These are phyloP conservation scores for Penicilliopsis zonata DNA, from an alignment of 495 filamentous ascomycete species.

Conservation along the genomic window DNA sequence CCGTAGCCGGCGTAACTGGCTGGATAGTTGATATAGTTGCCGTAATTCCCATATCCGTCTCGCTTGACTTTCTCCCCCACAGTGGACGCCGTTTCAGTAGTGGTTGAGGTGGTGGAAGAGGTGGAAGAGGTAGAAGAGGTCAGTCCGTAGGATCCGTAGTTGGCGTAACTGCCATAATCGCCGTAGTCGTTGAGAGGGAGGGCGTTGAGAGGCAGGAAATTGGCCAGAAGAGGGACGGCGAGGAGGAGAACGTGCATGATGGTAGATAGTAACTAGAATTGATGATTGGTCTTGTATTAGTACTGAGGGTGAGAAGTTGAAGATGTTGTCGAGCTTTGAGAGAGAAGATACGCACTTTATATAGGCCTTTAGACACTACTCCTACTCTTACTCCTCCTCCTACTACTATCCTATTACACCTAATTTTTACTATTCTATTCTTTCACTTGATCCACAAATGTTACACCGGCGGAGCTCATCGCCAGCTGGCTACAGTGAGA, in stretches of 20 bases:
- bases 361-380: too few species aligned
- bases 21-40: background rate
- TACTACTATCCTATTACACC: too few species aligned
- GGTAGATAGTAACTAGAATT: background rate
- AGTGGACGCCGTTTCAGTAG: background rate
- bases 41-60: background rate
- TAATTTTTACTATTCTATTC: too few species aligned
- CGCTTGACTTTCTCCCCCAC: background rate
- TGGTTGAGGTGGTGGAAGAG: background rate
- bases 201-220: constrained; percentile 1
- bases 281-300: background rate
- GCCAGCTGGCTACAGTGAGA: too few species aligned
- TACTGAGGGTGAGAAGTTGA: too few species aligned
- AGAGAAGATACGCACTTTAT: too few species aligned
- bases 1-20: too few species aligned
- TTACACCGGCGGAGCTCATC: too few species aligned
- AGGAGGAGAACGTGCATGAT: background rate
- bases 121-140: background rate
- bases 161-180: background rate
- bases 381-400: too few species aligned
- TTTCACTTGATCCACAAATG: too few species aligned
- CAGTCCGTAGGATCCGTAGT: background rate
- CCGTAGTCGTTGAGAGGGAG: background rate
- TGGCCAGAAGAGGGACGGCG: constrained; percentile 1
- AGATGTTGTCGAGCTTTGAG: too few species aligned